Evolutionary conservation across 345 rosid species (phyloP).

Genomic region (Murraya koenigii): DNA sequence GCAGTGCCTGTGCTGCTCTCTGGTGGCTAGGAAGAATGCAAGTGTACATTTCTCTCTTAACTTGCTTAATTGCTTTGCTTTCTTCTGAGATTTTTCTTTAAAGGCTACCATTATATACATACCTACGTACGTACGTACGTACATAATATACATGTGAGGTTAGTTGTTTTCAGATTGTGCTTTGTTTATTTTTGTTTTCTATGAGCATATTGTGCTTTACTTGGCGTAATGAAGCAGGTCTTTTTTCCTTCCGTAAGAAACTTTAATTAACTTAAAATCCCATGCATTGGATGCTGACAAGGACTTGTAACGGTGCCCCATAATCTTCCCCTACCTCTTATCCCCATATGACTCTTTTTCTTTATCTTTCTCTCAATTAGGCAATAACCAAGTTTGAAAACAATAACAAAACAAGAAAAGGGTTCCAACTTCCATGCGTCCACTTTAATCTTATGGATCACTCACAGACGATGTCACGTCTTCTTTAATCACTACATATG

Average conservation of each 20-base stretch:
- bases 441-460: no score
- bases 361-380: constrained; percentile 18
- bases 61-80: background rate
- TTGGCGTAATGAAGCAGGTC: background rate
- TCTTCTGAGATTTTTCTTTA: background rate
- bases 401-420: no score
- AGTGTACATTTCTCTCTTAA: background rate
- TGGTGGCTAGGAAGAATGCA: background rate
- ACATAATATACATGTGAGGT: background rate
- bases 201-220: background rate
- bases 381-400: background rate
- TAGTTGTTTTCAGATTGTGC: background rate
- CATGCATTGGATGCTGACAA: constrained; percentile 5
- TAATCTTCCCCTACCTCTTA: background rate
- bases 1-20: background rate
- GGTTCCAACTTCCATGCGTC: no score
- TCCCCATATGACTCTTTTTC: background rate
- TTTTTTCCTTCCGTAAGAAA: background rate
- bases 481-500: no score
- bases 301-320: constrained; percentile 12
- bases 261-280: background rate
- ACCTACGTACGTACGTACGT: background rate
- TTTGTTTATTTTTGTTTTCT: no score
- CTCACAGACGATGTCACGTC: background rate
- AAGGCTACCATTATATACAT: background rate